These are phyloP conservation scores for Nitzschia sp. DNA, from an alignment of 108 stramenopile species.

Conservation along the genomic window DNA sequence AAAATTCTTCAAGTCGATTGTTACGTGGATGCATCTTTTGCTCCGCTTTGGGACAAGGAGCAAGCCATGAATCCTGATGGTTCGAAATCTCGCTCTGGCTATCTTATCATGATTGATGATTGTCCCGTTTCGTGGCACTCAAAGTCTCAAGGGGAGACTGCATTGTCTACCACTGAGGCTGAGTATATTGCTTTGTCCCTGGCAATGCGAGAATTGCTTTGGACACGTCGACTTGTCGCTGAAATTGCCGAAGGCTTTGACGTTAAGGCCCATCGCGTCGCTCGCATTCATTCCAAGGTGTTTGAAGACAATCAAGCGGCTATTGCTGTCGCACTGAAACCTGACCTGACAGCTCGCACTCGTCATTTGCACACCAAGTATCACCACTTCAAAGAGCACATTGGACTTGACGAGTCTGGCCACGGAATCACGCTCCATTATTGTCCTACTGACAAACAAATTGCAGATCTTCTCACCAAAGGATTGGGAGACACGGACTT, in stretches of 20 bases:
- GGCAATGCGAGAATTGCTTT: constrained; percentile 24
- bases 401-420: too few relatives aligned
- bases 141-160: constrained; percentile 20
- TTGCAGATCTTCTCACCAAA: constrained; percentile 19
- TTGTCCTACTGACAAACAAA: neutral
- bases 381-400: too few relatives aligned
- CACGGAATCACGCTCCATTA: neutral
- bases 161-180: constrained; percentile 52
- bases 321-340: neutral
- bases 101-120: constrained; percentile 38
- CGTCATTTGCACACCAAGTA: constrained; percentile 20
- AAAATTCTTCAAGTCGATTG: constrained; percentile 31
- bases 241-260: neutral
- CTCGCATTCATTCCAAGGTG: constrained; percentile 6
- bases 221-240: neutral
- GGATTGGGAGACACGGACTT: too few relatives aligned
- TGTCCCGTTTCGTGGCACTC: constrained; percentile 42
- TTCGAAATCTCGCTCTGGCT: constrained; percentile 49
- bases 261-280: neutral
- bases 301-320: constrained; percentile 31
- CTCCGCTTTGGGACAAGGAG: constrained; percentile 37
- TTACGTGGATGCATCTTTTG: constrained; percentile 58
- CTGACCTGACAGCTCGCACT: constrained; percentile 29
- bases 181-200: constrained; percentile 33
- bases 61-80: constrained; percentile 35